These are phyloP conservation scores for Candida boidinii DNA, from an alignment of 805 yeast species.

Conservation along the genomic window DNA sequence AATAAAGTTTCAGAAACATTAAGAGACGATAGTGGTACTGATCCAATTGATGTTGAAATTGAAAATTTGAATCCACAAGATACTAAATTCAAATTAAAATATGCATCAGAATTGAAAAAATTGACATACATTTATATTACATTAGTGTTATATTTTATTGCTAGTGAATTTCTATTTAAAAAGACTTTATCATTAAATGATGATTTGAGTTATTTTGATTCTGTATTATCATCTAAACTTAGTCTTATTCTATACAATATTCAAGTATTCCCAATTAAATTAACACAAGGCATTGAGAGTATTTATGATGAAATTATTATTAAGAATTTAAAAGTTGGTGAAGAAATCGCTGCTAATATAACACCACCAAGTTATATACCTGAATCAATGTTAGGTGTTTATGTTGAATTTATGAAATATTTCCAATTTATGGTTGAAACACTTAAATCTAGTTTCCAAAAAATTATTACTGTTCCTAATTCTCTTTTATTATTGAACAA, in stretches of 20 bases:
- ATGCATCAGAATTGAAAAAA: slow-evolving; percentile 16
- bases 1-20: too few species aligned
- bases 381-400: slow-evolving; percentile 2
- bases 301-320: slow-evolving; percentile 20
- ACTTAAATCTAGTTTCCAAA: slow-evolving; percentile 5
- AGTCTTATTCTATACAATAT: slow-evolving; percentile 27
- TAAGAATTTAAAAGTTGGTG: slow-evolving; percentile 10
- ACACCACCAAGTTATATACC: slow-evolving; percentile 18
- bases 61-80: too few species aligned
- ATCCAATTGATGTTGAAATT: too few species aligned
- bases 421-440: slow-evolving; percentile 7
- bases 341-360: slow-evolving; percentile 9
- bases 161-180: slow-evolving; percentile 23
- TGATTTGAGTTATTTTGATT: slow-evolving; percentile 40
- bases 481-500: slow-evolving; percentile 14
- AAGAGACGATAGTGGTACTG: too few species aligned
- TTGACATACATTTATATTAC: slow-evolving; percentile 14
- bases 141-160: slow-evolving; percentile 8
- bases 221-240: slow-evolving; percentile 22
- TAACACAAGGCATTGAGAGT: slow-evolving; percentile 6
- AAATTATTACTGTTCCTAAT: slow-evolving; percentile 16
- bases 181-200: slow-evolving; percentile 34
- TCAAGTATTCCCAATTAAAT: slow-evolving; percentile 29
- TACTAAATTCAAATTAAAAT: too few species aligned
- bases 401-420: slow-evolving; percentile 10